Evolutionary conservation across 176 grass and related monocot species (phyloP).

Genomic region (Zizania latifolia): DNA sequence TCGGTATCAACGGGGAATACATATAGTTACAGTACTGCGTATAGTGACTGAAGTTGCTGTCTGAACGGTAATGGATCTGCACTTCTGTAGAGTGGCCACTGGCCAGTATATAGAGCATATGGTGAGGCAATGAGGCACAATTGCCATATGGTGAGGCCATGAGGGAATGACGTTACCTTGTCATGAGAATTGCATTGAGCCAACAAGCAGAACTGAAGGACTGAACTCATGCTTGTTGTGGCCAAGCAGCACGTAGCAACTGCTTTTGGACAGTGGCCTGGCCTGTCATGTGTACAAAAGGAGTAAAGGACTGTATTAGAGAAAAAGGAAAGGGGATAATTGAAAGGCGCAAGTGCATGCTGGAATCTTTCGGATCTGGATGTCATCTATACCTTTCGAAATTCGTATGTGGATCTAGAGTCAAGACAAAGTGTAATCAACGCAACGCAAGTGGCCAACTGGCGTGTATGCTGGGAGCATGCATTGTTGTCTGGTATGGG

Average conservation of each 20-base stretch:
- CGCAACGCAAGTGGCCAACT: constrained; percentile 30
- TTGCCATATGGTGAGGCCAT: not conserved
- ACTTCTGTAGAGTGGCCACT: not conserved
- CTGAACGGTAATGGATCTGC: not conserved
- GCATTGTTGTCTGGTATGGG: constrained; percentile 37
- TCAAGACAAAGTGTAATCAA: constrained; percentile 30
- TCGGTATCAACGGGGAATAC: not conserved
- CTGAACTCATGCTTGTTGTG: not conserved
- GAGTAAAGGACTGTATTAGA: not conserved
- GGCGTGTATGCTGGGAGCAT: constrained; percentile 35
- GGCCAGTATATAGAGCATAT: not conserved
- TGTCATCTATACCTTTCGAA: constrained; percentile 23
- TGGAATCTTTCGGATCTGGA: constrained; percentile 38
- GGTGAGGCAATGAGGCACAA: not conserved
- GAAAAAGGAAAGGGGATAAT: not conserved
- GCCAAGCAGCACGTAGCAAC: not conserved
- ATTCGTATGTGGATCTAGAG: constrained; percentile 12
- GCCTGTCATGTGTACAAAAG: not conserved
- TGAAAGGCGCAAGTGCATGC: not conserved
- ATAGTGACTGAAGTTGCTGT: not conserved
- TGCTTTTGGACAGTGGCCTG: constrained; percentile 9
- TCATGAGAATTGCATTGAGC: not conserved
- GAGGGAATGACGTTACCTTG: not conserved
- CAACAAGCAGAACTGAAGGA: not conserved
- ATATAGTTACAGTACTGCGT: not conserved